phyloP scores from a whole-genome alignment of 2,329 filamentous ascomycete species.

The Teratosphaeria zuluensis region DNA sequence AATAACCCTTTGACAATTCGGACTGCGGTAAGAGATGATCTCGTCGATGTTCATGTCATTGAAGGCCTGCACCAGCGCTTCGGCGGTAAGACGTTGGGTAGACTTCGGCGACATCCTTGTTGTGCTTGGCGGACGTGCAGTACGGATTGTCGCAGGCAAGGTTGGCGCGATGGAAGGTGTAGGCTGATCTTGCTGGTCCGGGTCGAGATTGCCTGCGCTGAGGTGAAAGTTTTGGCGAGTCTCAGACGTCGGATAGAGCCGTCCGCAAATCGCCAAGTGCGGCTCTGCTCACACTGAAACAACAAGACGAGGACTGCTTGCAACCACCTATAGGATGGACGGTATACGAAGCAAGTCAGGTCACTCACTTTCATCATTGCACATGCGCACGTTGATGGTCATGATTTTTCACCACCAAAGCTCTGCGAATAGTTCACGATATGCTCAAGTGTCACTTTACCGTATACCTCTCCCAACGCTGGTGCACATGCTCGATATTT shows the following conservation, averaged over 20 bases:
- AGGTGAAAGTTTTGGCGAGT: neutral
- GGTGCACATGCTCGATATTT: no score
- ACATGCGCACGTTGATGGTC: no score
- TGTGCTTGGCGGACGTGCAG: neutral
- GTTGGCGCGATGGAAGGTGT: neutral
- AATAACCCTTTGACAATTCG: constrained; percentile 19
- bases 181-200: neutral
- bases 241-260: neutral
- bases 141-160: neutral
- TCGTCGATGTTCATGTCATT: constrained; percentile 21
- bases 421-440: no score
- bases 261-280: neutral
- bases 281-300: neutral
- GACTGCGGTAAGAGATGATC: constrained; percentile 21
- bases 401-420: no score
- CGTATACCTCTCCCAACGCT: no score
- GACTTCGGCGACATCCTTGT: neutral
- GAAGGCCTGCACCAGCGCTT: constrained; percentile 21
- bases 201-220: neutral
- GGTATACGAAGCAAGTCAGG: no score
- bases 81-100: neutral
- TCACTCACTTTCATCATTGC: no score
- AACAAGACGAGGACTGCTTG: no score
- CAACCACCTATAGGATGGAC: no score
- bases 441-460: no score